A percentile compares a stretch with the other conserved stretches of the same genome.
Conservation (phyloP, 495 filamentous ascomycete species). For the Penicillium mononematosum region DNA sequence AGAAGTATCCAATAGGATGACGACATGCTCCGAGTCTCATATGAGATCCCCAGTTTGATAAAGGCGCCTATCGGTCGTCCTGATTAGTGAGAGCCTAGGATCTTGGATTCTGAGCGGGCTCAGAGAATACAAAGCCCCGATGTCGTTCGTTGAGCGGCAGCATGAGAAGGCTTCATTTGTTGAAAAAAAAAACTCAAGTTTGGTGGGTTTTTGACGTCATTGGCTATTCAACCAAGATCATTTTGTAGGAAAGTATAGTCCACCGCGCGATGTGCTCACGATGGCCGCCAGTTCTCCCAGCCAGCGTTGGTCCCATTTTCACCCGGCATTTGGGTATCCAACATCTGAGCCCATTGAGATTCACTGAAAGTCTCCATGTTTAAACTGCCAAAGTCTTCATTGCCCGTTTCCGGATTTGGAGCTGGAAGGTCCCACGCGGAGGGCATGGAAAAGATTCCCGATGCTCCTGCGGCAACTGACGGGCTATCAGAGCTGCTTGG, state of each 20-base stretch:
- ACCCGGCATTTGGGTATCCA: constrained; percentile 33
- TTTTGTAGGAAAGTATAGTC: neutral
- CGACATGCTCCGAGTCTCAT: neutral
- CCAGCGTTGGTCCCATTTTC: constrained; percentile 13
- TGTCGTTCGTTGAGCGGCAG: neutral
- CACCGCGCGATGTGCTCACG: constrained; percentile 11
- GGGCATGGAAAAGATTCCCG: constrained; percentile 19
- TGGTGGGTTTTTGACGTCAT: neutral
- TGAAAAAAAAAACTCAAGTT: neutral
- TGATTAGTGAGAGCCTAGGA: neutral
- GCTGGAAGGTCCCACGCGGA: constrained; percentile 31
- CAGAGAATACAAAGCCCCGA: neutral
- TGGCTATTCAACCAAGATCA: neutral
- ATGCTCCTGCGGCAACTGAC: constrained; percentile 11
- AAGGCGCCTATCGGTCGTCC: neutral
- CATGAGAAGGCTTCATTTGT: neutral
- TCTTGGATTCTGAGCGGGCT: neutral
- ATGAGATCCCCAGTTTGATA: neutral
- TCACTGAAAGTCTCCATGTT: constrained; percentile 32
- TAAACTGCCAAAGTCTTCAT: constrained; percentile 22
- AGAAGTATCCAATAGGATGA: neutral
- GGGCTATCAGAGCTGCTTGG: constrained; percentile 13
- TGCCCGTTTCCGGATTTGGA: constrained; percentile 14
- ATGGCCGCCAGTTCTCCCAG: constrained; percentile 34
- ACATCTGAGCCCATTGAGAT: constrained; percentile 40